Evolutionary conservation across 2,329 filamentous ascomycete genomes (phyloP).

Genomic region (Ceratocystis huliohia): DNA sequence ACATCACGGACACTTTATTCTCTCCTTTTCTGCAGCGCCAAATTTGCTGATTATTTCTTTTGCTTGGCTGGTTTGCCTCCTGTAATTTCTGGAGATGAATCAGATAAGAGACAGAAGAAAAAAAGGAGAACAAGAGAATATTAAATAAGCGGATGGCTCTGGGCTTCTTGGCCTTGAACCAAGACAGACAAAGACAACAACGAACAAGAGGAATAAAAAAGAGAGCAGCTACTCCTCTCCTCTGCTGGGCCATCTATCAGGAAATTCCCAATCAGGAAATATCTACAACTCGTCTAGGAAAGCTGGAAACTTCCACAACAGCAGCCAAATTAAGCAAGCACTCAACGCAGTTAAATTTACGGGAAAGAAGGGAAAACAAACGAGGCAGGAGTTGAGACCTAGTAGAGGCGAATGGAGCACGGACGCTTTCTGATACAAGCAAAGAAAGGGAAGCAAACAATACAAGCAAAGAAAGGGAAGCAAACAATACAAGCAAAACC

Average conservation of each 20-base stretch:
- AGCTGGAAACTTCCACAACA: background rate
- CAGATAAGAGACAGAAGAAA: background rate
- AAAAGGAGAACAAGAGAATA: background rate
- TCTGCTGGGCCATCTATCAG: background rate
- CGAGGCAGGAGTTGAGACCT: background rate
- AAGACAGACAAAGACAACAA: background rate
- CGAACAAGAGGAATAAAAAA: background rate
- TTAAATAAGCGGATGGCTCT: background rate
- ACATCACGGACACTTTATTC: background rate
- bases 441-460: constrained; percentile 1
- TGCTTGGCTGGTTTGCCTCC: background rate
- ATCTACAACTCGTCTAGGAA: background rate
- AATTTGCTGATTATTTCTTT: background rate
- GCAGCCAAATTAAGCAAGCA: background rate
- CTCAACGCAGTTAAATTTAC: background rate
- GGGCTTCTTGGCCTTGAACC: background rate
- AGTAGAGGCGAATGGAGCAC: background rate
- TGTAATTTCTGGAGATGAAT: background rate
- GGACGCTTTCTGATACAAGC: constrained; percentile 9
- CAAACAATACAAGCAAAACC: background rate
- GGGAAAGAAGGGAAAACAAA: background rate
- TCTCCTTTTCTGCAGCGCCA: background rate
- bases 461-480: background rate
- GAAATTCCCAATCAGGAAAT: constrained; percentile 4
- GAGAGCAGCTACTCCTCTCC: background rate